Conservation (phyloP, 768 basidiomycete species). For the Atractiella rhizophila region DNA sequence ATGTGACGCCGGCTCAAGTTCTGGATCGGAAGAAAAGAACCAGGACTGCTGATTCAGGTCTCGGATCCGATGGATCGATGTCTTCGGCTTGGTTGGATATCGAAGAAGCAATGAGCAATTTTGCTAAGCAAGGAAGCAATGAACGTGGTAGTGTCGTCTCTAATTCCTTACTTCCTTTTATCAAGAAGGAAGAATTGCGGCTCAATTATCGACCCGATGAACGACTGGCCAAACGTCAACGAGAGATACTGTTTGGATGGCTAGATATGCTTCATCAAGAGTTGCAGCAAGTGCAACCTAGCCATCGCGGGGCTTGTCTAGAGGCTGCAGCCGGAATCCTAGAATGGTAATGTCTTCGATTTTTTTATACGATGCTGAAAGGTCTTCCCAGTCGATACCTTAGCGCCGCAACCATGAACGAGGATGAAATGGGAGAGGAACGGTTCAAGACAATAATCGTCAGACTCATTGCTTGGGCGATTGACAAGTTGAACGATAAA, state of each 20-base stretch:
- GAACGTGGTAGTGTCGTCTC: constrained; percentile 20
- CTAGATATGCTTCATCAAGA: constrained; percentile 18
- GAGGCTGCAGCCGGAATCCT: constrained; percentile 23
- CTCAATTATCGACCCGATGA: constrained; percentile 13
- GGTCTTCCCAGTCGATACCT: constrained; percentile 18
- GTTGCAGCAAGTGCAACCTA: constrained; percentile 21
- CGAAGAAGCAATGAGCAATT: constrained; percentile 4
- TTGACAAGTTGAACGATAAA: constrained; percentile 26
- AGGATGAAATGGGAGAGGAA: constrained; percentile 12
- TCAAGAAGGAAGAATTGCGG: constrained; percentile 21
- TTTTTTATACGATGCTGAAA: not conserved
- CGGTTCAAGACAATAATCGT: constrained; percentile 21
- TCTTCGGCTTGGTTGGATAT: constrained; percentile 7
- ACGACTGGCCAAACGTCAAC: constrained; percentile 9
- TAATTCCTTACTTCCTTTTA: constrained; percentile 18
- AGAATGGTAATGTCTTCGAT: constrained; percentile 19
- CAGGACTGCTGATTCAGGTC: constrained; percentile 8
- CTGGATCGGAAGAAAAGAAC: constrained; percentile 3
- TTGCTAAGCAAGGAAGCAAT: not conserved
- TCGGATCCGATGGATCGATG: constrained; percentile 10
- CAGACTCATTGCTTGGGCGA: constrained; percentile 22
- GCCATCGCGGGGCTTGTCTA: constrained; percentile 24
- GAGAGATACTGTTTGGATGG: constrained; percentile 22
- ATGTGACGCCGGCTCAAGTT: no score
- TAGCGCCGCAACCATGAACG: constrained; percentile 17